Evolutionary conservation across 192 early-diverging fungal genomes (phyloP).

Genomic region (Backusella psychrophila): DNA sequence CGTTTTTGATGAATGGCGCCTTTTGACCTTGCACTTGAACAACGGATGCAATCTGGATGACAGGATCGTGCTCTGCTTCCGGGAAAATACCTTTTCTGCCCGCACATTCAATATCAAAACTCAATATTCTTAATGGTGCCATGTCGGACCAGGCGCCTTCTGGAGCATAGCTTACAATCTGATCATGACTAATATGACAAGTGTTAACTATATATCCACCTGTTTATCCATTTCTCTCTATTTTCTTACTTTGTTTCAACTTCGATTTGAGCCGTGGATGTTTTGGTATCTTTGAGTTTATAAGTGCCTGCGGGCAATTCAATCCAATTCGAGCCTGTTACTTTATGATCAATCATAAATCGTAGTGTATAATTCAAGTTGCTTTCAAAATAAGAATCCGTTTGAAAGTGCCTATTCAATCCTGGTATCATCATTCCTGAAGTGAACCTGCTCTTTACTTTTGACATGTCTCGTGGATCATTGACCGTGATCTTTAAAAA

Average conservation of each 20-base stretch:
- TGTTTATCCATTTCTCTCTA: neutral
- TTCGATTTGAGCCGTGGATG: slow-evolving; percentile 79
- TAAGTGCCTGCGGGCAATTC: slow-evolving; percentile 82
- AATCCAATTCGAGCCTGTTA: slow-evolving; percentile 90
- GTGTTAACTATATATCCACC: neutral
- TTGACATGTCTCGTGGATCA: slow-evolving; percentile 46
- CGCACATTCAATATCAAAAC: slow-evolving; percentile 99
- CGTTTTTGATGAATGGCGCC: slow-evolving; percentile 90
- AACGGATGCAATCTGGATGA: slow-evolving; percentile 97
- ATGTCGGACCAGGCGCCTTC: slow-evolving; percentile 91
- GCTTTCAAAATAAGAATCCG: slow-evolving; percentile 76
- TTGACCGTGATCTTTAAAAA: slow-evolving; percentile 77
- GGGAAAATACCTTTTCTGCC: slow-evolving; percentile 96
- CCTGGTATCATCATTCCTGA: slow-evolving; percentile 58
- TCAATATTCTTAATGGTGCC: slow-evolving; percentile 91
- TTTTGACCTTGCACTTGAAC: slow-evolving; percentile 88
- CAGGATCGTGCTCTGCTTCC: slow-evolving; percentile 85
- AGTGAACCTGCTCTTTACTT: slow-evolving; percentile 40
- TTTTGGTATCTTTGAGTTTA: slow-evolving; percentile 37
- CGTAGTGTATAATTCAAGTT: slow-evolving; percentile 84
- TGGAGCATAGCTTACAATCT: slow-evolving; percentile 81
- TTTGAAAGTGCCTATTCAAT: slow-evolving; percentile 38
- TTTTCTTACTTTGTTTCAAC: slow-evolving; percentile 62
- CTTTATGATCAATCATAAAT: slow-evolving; percentile 94
- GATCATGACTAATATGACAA: slow-evolving; percentile 52